phyloP scores from a whole-genome alignment of 352 stramenopile genomes.

The Peronosclerospora sorghi region DNA sequence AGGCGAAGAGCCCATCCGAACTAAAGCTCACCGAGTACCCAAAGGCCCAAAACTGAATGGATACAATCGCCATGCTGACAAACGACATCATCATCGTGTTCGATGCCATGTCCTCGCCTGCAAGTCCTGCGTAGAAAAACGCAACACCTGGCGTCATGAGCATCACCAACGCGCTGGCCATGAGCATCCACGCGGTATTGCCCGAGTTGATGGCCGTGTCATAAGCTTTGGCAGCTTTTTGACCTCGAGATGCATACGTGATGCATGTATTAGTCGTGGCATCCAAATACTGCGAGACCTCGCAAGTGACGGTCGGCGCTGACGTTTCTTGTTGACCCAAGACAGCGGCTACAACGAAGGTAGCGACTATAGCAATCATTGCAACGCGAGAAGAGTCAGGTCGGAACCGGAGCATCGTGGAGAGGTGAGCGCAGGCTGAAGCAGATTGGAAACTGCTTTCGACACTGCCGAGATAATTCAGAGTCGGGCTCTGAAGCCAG shows the following conservation, averaged over 20 bases:
- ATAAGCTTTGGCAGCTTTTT: conserved; percentile 27
- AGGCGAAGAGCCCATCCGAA: conserved; percentile 47
- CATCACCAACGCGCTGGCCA: conserved; percentile 45
- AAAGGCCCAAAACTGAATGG: conserved; percentile 69
- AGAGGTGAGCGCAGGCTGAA: no score
- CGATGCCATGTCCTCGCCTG: conserved; percentile 62
- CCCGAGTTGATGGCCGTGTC: conserved; percentile 29
- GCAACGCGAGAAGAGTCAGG: no score
- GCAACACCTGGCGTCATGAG: conserved; percentile 63
- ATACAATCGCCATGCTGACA: conserved; percentile 62
- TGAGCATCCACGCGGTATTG: conserved; percentile 64
- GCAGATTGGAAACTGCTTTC: no score
- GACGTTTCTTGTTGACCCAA: conserved; percentile 17
- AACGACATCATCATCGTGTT: conserved; percentile 83
- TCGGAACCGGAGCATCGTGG: no score
- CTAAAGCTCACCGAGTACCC: conserved; percentile 65
- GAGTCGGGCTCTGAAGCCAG: no score
- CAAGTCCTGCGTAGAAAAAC: conserved; percentile 79
- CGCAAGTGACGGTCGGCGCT: conserved; percentile 16
- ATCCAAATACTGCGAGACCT: conserved; percentile 26
- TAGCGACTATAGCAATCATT: no score
- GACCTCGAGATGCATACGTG: conserved; percentile 22
- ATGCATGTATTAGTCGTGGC: conserved; percentile 23
- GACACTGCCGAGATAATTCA: no score
- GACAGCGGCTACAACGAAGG: background rate